These are phyloP conservation scores for Aspergillus oerlinghausenensis DNA, from an alignment of 2,329 filamentous ascomycete genomes.

Conservation along the genomic window DNA sequence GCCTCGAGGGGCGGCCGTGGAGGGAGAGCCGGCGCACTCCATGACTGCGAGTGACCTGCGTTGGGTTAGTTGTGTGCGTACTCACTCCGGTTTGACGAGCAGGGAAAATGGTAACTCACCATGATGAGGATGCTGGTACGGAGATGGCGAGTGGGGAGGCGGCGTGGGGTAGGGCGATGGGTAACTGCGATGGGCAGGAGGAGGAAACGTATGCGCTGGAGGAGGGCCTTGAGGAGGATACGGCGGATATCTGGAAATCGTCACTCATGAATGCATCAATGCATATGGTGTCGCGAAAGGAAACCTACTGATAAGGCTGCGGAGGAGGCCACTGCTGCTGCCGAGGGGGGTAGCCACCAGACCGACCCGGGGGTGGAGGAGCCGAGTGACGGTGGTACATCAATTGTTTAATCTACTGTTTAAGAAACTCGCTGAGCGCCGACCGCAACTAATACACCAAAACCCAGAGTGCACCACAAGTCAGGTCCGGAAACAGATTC, in stretches of 20 bases:
- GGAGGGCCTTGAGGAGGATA: slow-evolving; percentile 7
- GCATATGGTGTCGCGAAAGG: too few relatives aligned
- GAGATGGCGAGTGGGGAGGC: slow-evolving; percentile 12
- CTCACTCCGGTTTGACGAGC: background rate
- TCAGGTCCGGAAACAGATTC: background rate
- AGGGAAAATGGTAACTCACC: slow-evolving; percentile 4
- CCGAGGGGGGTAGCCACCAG: slow-evolving; percentile 10
- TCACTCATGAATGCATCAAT: background rate
- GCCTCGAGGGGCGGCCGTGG: slow-evolving; percentile 62
- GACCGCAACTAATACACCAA: background rate
- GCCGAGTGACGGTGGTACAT: slow-evolving; percentile 19
- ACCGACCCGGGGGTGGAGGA: slow-evolving; percentile 12
- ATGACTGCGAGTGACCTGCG: slow-evolving; percentile 47
- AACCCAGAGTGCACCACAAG: background rate
- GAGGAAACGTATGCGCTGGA: slow-evolving; percentile 1
- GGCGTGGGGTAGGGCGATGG: slow-evolving; percentile 10
- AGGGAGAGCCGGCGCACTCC: slow-evolving; percentile 52
- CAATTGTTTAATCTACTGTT: slow-evolving; percentile 1
- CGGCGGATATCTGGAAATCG: background rate
- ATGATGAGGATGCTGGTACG: slow-evolving; percentile 11
- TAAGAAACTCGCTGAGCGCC: background rate
- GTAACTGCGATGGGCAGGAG: slow-evolving; percentile 3
- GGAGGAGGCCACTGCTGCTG: slow-evolving; percentile 13
- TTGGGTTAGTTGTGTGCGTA: slow-evolving; percentile 1
- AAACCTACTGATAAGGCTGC: slow-evolving; percentile 9